Base-by-base conservation (phyloP, 208 protist species). In the Leishmania amazonensis region DNA sequence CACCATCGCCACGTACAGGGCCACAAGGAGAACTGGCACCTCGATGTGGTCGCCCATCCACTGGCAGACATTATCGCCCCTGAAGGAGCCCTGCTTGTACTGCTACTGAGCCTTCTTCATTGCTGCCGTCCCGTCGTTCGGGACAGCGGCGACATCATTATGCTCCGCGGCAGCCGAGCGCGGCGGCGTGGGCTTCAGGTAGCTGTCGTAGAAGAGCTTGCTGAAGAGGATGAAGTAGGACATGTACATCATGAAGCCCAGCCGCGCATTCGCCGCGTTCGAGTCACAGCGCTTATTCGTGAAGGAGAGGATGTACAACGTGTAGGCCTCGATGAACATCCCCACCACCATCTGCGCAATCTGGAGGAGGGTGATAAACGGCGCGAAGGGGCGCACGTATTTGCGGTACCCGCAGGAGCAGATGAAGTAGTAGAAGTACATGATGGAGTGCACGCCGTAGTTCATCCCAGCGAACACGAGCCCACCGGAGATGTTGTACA, bases 341-440 rank as follows among this genome's bases (percentile, higher is more conserved):
- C 96, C 97, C 3, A 96, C 83, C 35, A 98, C 93, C 97, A 99
- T 99, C 87, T 99, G 98, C 11, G 93, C 78, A 17, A 98, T 93
- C 83, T 98, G 96, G 74, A 97, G 78, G n/a, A 80, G 84, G 35
- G 96, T 98, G 80, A 98, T 97, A 64, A 95, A 31, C 9, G 93
- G 90, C 0, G 96, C 94, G 78, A 97, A 87, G 31, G 93, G 90
- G 80, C 94, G 93, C 53, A 96, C 81, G 17, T 90, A 75, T 49
- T 89, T 82, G 85, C 90, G 88, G 68, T 86, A 70, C 17, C 93
- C 91, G 62, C 85, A 89, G 3, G 90, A 86, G 79, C 90, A 92
- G 51, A 97, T 58, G 64, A 96, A 94, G 87, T 98, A 99, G 88
- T 99, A 99, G 5, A 90, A 87, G 87, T 99, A 99, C 97, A 99